Evolutionary conservation across 495 filamentous ascomycete species (phyloP).

Genomic region (Annulohypoxylon maeteangense): DNA sequence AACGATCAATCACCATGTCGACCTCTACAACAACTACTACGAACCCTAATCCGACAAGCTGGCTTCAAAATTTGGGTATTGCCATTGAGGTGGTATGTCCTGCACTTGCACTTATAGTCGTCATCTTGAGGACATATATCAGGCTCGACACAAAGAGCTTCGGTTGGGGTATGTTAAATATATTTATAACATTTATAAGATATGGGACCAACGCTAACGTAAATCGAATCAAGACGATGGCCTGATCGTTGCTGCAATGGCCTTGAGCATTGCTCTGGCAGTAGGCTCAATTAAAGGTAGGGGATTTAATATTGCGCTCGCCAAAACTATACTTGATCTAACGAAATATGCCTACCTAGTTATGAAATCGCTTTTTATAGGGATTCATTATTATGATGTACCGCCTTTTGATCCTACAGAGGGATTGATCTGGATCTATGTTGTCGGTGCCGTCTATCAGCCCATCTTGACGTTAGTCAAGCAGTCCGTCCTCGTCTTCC

Average conservation of each 20-base stretch:
- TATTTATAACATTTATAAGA: not conserved
- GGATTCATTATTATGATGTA: conserved; percentile 53
- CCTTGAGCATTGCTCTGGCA: conserved; percentile 22
- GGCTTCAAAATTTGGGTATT: conserved; percentile 41
- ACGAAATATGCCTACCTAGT: conserved; percentile 40
- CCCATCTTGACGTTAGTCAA: conserved; percentile 63
- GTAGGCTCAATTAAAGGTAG: conserved; percentile 32
- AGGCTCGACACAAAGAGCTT: conserved; percentile 35
- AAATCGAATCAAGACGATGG: conserved; percentile 25
- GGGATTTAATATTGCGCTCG: not conserved
- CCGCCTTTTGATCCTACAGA: conserved; percentile 44
- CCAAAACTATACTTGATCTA: conserved; percentile 1
- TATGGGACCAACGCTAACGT: not conserved
- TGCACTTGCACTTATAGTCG: conserved; percentile 31
- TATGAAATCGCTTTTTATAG: conserved; percentile 54
- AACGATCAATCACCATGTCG: conserved; percentile 33
- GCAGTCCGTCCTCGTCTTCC: conserved; percentile 61
- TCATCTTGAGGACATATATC: conserved; percentile 36
- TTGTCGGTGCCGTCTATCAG: conserved; percentile 63
- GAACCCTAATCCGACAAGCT: conserved; percentile 35
- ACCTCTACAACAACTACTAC: conserved; percentile 7
- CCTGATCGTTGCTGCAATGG: conserved; percentile 27
- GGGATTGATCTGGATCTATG: conserved; percentile 48
- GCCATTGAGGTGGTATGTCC: conserved; percentile 36
- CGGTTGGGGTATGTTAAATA: conserved; percentile 39